phyloP scores from a whole-genome alignment of 495 filamentous ascomycete genomes.

The Penicillium herquei region DNA sequence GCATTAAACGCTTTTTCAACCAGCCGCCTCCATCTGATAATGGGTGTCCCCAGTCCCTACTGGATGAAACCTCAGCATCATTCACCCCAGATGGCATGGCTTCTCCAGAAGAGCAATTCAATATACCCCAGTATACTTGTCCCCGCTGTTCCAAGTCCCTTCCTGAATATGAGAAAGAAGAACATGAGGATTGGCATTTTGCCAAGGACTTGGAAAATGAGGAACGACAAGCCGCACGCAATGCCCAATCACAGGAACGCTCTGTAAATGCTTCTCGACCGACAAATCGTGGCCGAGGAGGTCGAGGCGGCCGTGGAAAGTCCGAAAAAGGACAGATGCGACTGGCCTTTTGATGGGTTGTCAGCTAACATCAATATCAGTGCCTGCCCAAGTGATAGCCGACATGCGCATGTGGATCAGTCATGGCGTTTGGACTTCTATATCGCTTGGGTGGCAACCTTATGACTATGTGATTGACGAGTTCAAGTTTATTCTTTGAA shows the following conservation, averaged over 20 bases:
- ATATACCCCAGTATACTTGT: constrained; percentile 46
- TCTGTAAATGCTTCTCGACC: constrained; percentile 10
- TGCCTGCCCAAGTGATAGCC: too few relatives aligned
- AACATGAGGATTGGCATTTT: constrained; percentile 95
- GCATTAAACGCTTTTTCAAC: constrained; percentile 36
- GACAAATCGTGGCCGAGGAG: constrained; percentile 28
- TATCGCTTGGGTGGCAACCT: too few relatives aligned
- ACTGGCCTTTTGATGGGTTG: constrained; percentile 52
- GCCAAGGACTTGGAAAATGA: constrained; percentile 79
- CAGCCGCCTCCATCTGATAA: constrained; percentile 18
- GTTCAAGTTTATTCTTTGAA: too few relatives aligned
- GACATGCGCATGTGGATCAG: background rate
- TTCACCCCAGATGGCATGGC: background rate
- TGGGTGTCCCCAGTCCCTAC: background rate
- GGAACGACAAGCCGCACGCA: constrained; percentile 38
- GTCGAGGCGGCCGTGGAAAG: constrained; percentile 43
- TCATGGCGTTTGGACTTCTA: too few relatives aligned
- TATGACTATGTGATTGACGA: too few relatives aligned
- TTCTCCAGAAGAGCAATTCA: background rate
- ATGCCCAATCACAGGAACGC: constrained; percentile 17
- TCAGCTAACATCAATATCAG: background rate
- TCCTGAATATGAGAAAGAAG: constrained; percentile 56
- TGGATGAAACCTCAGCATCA: background rate
- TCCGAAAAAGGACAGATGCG: constrained; percentile 76
- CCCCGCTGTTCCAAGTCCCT: constrained; percentile 61